These are phyloP conservation scores for Psilocybe tampanensis DNA, from an alignment of 768 basidiomycete genomes.

Conservation along the genomic window DNA sequence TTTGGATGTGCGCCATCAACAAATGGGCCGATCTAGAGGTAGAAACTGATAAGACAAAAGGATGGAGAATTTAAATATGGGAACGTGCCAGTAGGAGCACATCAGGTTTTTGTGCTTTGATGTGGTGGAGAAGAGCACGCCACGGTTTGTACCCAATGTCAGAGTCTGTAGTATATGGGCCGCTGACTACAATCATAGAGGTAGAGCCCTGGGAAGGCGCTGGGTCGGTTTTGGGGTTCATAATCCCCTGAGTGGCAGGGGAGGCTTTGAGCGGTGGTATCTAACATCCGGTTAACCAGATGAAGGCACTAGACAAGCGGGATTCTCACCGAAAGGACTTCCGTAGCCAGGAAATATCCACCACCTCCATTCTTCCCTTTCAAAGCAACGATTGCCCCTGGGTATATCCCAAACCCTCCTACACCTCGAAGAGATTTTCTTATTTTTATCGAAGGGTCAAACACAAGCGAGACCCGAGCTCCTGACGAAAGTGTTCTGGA, in stretches of 20 bases:
- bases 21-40: constrained; percentile 84
- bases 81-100: constrained; percentile 73
- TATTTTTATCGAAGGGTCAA: constrained; percentile 67
- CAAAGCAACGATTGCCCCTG: constrained; percentile 84
- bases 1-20: constrained; percentile 76
- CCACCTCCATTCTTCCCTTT: constrained; percentile 92
- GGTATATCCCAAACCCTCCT: constrained; percentile 76
- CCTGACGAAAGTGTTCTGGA: constrained; percentile 75
- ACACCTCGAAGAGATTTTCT: constrained; percentile 64
- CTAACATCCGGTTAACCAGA: constrained; percentile 35
- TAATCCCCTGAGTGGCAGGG: constrained; percentile 24
- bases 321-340: constrained; percentile 73
- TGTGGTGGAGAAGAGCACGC: constrained; percentile 58
- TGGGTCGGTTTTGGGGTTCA: constrained; percentile 36
- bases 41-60: not conserved
- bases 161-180: constrained; percentile 83
- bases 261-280: constrained; percentile 62
- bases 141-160: constrained; percentile 80
- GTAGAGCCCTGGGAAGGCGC: constrained; percentile 50
- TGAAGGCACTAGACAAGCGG: not conserved
- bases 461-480: constrained; percentile 69
- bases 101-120: constrained; percentile 68
- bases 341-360: constrained; percentile 81
- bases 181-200: constrained; percentile 74
- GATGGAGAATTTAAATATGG: not conserved